These are phyloP conservation scores for Cadophora malorum DNA, from an alignment of 2,329 filamentous ascomycete species.

Conservation along the genomic window DNA sequence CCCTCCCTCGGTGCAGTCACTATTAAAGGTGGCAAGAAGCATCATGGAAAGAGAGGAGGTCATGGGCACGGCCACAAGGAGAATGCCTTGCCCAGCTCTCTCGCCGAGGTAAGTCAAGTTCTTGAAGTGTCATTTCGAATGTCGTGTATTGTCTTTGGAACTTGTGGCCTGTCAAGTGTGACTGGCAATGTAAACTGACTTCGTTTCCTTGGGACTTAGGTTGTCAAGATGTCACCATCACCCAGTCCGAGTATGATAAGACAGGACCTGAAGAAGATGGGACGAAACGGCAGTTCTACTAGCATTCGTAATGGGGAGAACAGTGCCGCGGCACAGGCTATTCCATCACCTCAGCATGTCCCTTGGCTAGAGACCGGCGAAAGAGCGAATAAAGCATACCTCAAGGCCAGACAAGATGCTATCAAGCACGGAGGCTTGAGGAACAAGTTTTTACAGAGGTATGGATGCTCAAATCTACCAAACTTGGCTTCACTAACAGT, in stretches of 20 bases:
- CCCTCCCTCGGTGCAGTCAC: slow-evolving; percentile 82
- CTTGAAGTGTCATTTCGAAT: not conserved
- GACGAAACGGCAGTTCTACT: slow-evolving; percentile 68
- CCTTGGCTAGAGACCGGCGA: slow-evolving; percentile 97
- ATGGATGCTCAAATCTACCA: slow-evolving; percentile 35
- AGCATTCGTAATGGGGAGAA: slow-evolving; percentile 75
- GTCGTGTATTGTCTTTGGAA: not conserved
- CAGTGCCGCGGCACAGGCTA: slow-evolving; percentile 80
- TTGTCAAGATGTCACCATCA: slow-evolving; percentile 89
- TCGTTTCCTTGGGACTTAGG: slow-evolving; percentile 2
- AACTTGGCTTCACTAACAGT: slow-evolving; percentile 28
- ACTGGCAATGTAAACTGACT: slow-evolving; percentile 8
- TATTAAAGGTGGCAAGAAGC: slow-evolving; percentile 82
- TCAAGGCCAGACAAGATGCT: slow-evolving; percentile 93
- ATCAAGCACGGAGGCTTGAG: slow-evolving; percentile 96
- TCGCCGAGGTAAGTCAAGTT: slow-evolving; percentile 74
- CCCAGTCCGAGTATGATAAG: slow-evolving; percentile 69
- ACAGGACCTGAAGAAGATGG: slow-evolving; percentile 64
- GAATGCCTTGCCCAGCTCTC: slow-evolving; percentile 71
- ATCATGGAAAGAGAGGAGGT: slow-evolving; percentile 88
- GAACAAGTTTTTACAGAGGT: slow-evolving; percentile 98
- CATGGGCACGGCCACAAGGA: slow-evolving; percentile 77
- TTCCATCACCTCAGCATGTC: slow-evolving; percentile 87
- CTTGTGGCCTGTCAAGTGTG: not conserved
- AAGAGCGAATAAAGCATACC: slow-evolving; percentile 88